Conservation (phyloP, 1,284 basidiomycete species). For the Coniophora puteana region DNA sequence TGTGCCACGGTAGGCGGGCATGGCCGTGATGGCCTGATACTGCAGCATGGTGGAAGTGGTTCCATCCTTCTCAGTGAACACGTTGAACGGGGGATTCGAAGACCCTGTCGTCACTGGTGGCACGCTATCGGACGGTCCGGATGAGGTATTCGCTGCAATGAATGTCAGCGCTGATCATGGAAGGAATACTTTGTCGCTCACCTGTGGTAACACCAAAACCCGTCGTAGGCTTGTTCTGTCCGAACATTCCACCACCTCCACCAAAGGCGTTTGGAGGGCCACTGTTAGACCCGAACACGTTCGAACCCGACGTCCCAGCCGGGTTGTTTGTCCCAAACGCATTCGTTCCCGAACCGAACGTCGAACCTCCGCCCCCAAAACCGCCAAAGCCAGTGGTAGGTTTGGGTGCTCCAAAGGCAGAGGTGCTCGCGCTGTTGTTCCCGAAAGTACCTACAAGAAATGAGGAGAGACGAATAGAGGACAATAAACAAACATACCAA, state of each 20-base stretch:
- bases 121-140: slow-evolving; percentile 18
- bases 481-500: slow-evolving; percentile 47
- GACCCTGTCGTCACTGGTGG: slow-evolving; percentile 62
- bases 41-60: slow-evolving; percentile 42
- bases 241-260: slow-evolving; percentile 37
- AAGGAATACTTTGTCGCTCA: slow-evolving; percentile 27
- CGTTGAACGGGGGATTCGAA: slow-evolving; percentile 51
- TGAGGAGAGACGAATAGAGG: slow-evolving; percentile 11
- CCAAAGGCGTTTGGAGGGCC: slow-evolving; percentile 49
- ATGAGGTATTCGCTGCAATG: no score
- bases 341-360: no score
- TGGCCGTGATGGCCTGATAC: slow-evolving; percentile 74
- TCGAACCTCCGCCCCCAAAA: slow-evolving; percentile 45
- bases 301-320: no score
- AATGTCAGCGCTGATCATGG: no score
- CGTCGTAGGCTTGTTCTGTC: slow-evolving; percentile 42
- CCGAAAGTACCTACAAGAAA: no score
- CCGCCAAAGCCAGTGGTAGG: slow-evolving; percentile 67
- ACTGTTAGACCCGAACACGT: slow-evolving; percentile 26
- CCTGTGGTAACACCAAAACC: slow-evolving; percentile 42
- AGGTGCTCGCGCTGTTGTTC: slow-evolving; percentile 34
- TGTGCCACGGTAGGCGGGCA: slow-evolving; percentile 62
- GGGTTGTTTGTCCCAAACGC: slow-evolving; percentile 12
- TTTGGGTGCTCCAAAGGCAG: slow-evolving; percentile 61
- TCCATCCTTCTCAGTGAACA: slow-evolving; percentile 58